Conservation (phyloP, 768 basidiomycete species). For the Lepiota brunneoincarnata region DNA sequence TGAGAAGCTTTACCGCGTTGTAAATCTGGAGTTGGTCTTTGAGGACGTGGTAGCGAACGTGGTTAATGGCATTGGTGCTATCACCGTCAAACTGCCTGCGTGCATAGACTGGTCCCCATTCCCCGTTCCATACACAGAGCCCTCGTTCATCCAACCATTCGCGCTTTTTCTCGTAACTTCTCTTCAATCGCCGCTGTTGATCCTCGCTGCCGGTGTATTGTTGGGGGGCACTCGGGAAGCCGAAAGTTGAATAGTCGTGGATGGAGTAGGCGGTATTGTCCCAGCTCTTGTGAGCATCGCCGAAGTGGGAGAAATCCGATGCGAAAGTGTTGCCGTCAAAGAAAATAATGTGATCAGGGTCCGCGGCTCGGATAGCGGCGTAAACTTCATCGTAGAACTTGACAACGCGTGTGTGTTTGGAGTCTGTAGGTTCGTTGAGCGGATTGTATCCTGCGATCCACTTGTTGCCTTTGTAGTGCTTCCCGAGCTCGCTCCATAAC, state of each 20-base stretch:
- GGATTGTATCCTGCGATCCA: slow-evolving; percentile 90
- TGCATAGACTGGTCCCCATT: slow-evolving; percentile 84
- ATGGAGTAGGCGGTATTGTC: slow-evolving; percentile 75
- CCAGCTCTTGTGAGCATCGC: slow-evolving; percentile 59
- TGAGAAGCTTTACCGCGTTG: slow-evolving; percentile 41
- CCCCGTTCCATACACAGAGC: slow-evolving; percentile 76
- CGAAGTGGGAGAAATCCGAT: slow-evolving; percentile 72
- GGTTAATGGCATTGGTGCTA: slow-evolving; percentile 64
- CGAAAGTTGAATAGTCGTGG: slow-evolving; percentile 75
- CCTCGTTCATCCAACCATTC: slow-evolving; percentile 71
- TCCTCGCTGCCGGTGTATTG: slow-evolving; percentile 49
- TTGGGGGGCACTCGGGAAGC: slow-evolving; percentile 63
- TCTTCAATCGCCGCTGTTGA: slow-evolving; percentile 48
- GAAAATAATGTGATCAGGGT: slow-evolving; percentile 72
- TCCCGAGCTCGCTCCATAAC: slow-evolving; percentile 76
- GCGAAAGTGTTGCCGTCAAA: slow-evolving; percentile 86
- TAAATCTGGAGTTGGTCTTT: slow-evolving; percentile 76
- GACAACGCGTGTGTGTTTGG: slow-evolving; percentile 60
- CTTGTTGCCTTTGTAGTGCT: slow-evolving; percentile 71
- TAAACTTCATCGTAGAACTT: slow-evolving; percentile 68
- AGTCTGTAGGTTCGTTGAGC: slow-evolving; percentile 80
- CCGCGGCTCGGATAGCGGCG: slow-evolving; percentile 66
- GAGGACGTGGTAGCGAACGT: slow-evolving; percentile 59
- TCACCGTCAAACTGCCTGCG: slow-evolving; percentile 56
- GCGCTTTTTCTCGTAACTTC: slow-evolving; percentile 71